Evolutionary conservation across 345 rosid genomes (phyloP), one percentile per base, ranked within the genome.

Genomic region (Rhizophora apiculata): DNA sequence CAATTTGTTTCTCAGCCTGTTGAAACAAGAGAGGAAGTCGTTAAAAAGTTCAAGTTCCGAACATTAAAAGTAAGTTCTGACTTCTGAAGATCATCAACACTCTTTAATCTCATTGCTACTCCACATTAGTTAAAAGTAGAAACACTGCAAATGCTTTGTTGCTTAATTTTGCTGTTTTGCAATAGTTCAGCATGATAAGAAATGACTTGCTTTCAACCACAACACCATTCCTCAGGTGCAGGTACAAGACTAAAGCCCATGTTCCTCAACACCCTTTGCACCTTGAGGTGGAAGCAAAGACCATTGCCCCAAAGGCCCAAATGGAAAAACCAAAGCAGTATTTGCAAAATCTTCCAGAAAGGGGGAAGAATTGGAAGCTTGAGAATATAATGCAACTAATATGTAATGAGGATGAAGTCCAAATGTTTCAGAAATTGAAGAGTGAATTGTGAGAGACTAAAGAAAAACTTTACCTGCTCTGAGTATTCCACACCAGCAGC

Each of bases 1-100:
- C 97, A 72, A 95, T 90, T 78, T 95, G 96, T 69, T 86, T 95
- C 86, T 92, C 96, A 16, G 99, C 99, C 99, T 95, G 85, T 27
- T 79, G 60, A n/a, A 18, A 68, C 1, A 30, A 37, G 24, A 34
- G 1, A 24, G 18, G 20, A 60, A 30, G 54, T 64, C 61, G 74
- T 56, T 24, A 11, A 56, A 54, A 57, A 9, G n/a, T 21, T 10
- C 31, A 11, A 56, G 60, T 56, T 24, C 31, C 3, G 60, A 56
- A 56, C 31, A 24, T 43, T 43, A 13, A 11, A 11, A 43, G 6
- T 13, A 43, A 43, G 19, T 43, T 11, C 49, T 43, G 19, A 43
- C 16, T 13, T 43, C 49, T 43, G 49, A 43, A 43, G 49, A 43
- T 13, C 49, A 43, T 43, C 2, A 3, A 18, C 48, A 11, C 16